Conservation (phyloP, 768 basidiomycete species). For the Russula compacta region DNA sequence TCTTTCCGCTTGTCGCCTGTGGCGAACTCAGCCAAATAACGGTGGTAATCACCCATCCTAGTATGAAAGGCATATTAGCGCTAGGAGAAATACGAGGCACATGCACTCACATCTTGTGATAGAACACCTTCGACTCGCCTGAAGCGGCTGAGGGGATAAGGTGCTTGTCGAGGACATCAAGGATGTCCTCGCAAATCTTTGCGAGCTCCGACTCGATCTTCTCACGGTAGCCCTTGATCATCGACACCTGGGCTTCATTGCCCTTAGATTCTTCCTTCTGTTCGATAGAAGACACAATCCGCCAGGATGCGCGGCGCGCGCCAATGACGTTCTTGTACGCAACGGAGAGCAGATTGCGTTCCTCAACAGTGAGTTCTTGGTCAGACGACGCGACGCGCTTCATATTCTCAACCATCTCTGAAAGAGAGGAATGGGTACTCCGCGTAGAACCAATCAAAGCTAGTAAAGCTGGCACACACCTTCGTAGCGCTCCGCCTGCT, state of each 20-base stretch:
- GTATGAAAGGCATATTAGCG: slow-evolving; percentile 8
- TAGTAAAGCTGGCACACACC: slow-evolving; percentile 37
- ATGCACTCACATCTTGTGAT: slow-evolving; percentile 91
- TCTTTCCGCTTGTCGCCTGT: slow-evolving; percentile 97
- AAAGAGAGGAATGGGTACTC: slow-evolving; percentile 15
- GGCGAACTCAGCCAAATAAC: slow-evolving; percentile 97
- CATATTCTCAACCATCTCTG: slow-evolving; percentile 99
- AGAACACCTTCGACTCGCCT: slow-evolving; percentile 98
- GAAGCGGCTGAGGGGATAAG: slow-evolving; percentile 94
- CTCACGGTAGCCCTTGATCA: slow-evolving; percentile 97
- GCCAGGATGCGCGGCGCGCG: slow-evolving; percentile 95
- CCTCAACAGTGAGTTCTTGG: slow-evolving; percentile 97
- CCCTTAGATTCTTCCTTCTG: slow-evolving; percentile 99
- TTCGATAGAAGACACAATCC: slow-evolving; percentile 97
- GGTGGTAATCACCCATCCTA: slow-evolving; percentile 99
- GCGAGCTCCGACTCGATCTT: slow-evolving; percentile 96
- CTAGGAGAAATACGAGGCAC: neutral
- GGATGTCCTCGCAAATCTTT: slow-evolving; percentile 98
- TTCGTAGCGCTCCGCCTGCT: slow-evolving; percentile 99
- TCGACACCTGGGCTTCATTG: slow-evolving; percentile 88
- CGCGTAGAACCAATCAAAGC: slow-evolving; percentile 8
- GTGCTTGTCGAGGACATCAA: slow-evolving; percentile 95
- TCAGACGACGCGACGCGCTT: slow-evolving; percentile 96
- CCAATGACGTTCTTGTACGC: slow-evolving; percentile 99
- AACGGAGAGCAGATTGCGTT: slow-evolving; percentile 82